Base-by-base conservation (phyloP, 192 early-diverging fungal species). In the Obelidium mucronatum region DNA sequence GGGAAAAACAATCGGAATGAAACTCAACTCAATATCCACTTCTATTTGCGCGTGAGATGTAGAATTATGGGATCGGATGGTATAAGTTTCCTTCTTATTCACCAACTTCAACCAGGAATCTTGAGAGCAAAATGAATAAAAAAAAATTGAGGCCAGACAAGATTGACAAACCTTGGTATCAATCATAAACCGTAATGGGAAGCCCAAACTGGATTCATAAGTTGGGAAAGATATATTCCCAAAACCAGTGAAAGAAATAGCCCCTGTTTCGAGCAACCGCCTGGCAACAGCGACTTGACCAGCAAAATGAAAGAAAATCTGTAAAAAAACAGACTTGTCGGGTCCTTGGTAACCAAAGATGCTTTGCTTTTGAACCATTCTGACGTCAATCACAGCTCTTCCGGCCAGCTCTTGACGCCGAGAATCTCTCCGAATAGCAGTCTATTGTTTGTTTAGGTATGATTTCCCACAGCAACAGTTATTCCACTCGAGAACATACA, bases 101-200 rank as follows among this genome's bases (percentile, higher is more conserved):
- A n/a, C n/a, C 5, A 97, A 83, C 75, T 96, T 94, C 5, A 99
- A 90, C 97, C 97, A 99, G 80, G 89, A 96, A 13, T 92, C 92
- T 19, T 96, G 96, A 13, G 82, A 86, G 42, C 95, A 86, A 87
- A 90, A 52, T 13, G 53, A 8, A 5, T 30, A 31, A 60, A 11
- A 24, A 2, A 74, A 22, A n/a, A n/a, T 37, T 68, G 1, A 1
- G 69, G 36, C 26, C 30, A 13, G 44, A 70, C 15, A 3, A 26
- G 3, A 3, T 19, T 26, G 30, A 30, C 77, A 28, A 68, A 93
- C 89, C 67, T 90, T 84, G 24, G 89, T 87, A 64, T 99, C 96
- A 76, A 99, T 96, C 97, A 98, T 99, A 78, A 97, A 98, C 31
- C 96, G 84, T 13, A 98, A 76, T 3, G 92, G 84, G 78, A 92